Evolutionary conservation across 2,329 filamentous ascomycete genomes (phyloP), one percentile per base, ranked within the genome.

Genomic region (Exophiala dermatitidis): DNA sequence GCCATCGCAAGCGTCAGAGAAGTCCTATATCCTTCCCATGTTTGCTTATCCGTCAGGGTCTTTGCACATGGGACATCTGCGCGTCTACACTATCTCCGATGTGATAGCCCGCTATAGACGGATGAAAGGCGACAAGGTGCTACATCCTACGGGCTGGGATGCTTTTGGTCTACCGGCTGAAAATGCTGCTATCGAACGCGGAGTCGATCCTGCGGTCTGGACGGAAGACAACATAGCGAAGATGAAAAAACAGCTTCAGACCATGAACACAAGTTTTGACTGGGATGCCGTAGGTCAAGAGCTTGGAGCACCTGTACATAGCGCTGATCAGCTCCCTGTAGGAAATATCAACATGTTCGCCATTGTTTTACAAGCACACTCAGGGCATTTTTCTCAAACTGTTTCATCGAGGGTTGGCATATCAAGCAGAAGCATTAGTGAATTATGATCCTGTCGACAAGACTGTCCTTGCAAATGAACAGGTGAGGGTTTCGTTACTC

Each of bases 101-200:
- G 86, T 90, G 6, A 72, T 95, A 48, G 83, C 88, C 9, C 80
- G 90, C 50, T 94, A 84, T 66, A 81, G 84, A 63, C 79, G 78
- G 29, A 82, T 95, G 72, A 82, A 84, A 61, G 89, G 89, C 10
- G 77, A 82, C 61, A 72, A 86, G 51, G 88, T 94, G 32, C 70
- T 94, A 49, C 80, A 95, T 59, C 88, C 90, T n/a, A 95, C 95
- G 79, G 90, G 90, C 7, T 95, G 90, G 89, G 90, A 95, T 74
- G 87, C 88, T 3, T 95, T 95, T 71, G 90, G 90, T 1, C 73
- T 95, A 52, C 90, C 90, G 7, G 90, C 90, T 41, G 90, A 95
- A 69, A 95, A 95, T 71, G 90, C 90, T 12, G 90, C 90, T 5
- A 86, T 94, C 53, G 88, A 94, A 70, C 76, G 85, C 57, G 87